Conservation (phyloP, 2,329 filamentous ascomycete genomes). For the Chrysoporthe austroafricana region DNA sequence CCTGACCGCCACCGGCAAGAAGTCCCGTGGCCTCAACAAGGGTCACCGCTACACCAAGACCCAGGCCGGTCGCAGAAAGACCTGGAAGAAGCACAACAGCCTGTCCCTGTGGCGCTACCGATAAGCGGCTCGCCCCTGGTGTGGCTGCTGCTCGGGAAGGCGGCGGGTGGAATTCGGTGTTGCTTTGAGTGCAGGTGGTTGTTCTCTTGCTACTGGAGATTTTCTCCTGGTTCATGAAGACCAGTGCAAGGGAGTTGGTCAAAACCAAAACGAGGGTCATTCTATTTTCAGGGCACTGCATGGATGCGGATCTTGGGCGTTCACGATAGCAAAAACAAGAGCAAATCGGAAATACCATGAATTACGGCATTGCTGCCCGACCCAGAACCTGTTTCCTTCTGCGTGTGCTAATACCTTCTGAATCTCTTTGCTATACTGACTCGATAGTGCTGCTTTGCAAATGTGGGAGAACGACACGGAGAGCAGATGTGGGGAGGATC, state of each 20-base stretch:
- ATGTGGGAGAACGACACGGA: neutral
- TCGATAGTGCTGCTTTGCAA: neutral
- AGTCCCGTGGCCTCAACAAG: constrained; percentile 99
- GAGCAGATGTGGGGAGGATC: neutral
- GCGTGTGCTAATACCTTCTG: neutral
- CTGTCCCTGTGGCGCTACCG: constrained; percentile 98
- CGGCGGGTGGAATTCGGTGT: constrained; percentile 2
- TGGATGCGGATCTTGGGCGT: constrained; percentile 30
- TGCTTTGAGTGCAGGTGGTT: constrained; percentile 18
- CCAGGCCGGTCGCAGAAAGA: constrained; percentile 95
- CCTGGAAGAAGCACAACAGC: constrained; percentile 99
- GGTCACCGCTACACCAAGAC: constrained; percentile 99
- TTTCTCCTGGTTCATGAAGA: constrained; percentile 24
- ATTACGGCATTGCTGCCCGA: constrained; percentile 30
- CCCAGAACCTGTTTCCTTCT: constrained; percentile 13
- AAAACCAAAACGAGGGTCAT: constrained; percentile 26
- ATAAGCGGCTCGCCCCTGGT: constrained; percentile 52
- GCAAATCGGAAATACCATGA: constrained; percentile 30
- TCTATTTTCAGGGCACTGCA: constrained; percentile 26
- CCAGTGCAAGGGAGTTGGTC: constrained; percentile 23
- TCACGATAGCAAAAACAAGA: constrained; percentile 28
- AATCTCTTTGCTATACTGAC: neutral
- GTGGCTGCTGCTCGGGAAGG: constrained; percentile 15
- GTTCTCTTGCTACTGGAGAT: constrained; percentile 20
- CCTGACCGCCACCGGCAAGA: constrained; percentile 98